Conservation (phyloP, 2,329 filamentous ascomycete genomes). For the Epichloe aotearoae region DNA sequence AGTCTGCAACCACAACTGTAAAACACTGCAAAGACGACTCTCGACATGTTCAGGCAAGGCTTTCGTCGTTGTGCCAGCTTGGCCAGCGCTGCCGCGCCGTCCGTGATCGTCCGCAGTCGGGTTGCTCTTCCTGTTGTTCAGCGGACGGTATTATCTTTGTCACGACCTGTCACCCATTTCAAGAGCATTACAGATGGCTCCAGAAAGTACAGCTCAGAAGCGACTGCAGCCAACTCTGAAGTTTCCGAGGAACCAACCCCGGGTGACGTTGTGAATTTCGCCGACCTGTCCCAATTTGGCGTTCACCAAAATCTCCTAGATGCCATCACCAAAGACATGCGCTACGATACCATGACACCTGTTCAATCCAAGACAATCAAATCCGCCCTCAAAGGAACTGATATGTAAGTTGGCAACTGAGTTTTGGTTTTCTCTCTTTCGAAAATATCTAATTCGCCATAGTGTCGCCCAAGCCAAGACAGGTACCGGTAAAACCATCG, state of each 20-base stretch:
- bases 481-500: constrained; percentile 91
- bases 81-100: constrained; percentile 18
- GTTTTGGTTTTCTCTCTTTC: not conserved
- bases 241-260: constrained; percentile 6
- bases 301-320: constrained; percentile 53
- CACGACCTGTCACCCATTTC: constrained; percentile 8
- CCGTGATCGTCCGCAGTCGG: constrained; percentile 17
- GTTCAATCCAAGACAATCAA: constrained; percentile 79
- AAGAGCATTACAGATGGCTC: constrained; percentile 13
- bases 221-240: constrained; percentile 14
- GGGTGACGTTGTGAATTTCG: constrained; percentile 26
- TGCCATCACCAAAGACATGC: constrained; percentile 59
- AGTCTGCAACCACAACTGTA: not conserved
- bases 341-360: constrained; percentile 77
- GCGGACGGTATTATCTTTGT: constrained; percentile 10
- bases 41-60: constrained; percentile 24
- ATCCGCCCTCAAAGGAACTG: constrained; percentile 63
- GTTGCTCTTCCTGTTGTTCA: constrained; percentile 13
- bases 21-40: not conserved
- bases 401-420: constrained; percentile 53
- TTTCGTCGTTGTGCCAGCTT: constrained; percentile 26
- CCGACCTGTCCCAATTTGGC: constrained; percentile 29
- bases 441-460: constrained; percentile 11
- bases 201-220: constrained; percentile 28
- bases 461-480: constrained; percentile 91